Percentiles rank a stretch among this genome's conserved stretches.
These are phyloP conservation scores for Saccharum hybrid DNA, from an alignment of 202 grass and related monocot genomes.

Conservation along the genomic window DNA sequence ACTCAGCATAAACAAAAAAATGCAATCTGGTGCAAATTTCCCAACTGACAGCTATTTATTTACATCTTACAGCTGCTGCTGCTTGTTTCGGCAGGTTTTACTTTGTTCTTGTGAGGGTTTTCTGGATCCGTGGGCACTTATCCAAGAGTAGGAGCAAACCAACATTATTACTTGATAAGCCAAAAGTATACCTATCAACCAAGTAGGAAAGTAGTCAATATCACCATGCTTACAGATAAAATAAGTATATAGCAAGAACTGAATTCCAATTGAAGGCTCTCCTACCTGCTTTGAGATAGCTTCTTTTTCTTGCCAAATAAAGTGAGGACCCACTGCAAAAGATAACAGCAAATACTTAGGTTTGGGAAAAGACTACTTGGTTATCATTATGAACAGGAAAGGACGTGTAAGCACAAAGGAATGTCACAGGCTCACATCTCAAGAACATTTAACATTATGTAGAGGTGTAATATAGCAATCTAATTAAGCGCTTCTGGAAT, in stretches of 20 bases:
- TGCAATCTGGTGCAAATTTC: slow-evolving; percentile 39
- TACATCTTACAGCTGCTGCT: slow-evolving; percentile 42
- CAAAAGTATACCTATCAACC: slow-evolving; percentile 77
- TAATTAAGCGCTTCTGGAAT: not conserved
- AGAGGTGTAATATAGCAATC: slow-evolving; percentile 9
- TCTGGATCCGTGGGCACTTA: slow-evolving; percentile 72
- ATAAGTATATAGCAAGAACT: not conserved
- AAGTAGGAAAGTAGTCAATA: slow-evolving; percentile 39
- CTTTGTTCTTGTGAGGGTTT: slow-evolving; percentile 44
- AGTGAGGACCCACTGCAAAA: slow-evolving; percentile 66
- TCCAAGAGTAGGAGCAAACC: slow-evolving; percentile 86
- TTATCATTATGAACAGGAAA: not conserved
- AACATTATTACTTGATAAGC: slow-evolving; percentile 66
- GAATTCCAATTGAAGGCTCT: slow-evolving; percentile 18
- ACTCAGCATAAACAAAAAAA: slow-evolving; percentile 44
- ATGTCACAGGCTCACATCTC: not conserved
- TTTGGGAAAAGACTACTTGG: not conserved
- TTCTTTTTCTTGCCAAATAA: slow-evolving; percentile 67
- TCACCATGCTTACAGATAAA: slow-evolving; percentile 37
- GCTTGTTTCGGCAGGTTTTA: slow-evolving; percentile 43
- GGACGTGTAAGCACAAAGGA: not conserved
- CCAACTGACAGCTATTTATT: slow-evolving; percentile 61
- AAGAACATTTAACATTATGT: not conserved
- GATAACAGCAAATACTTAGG: slow-evolving; percentile 24
- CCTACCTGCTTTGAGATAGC: slow-evolving; percentile 71